Evolutionary conservation across 208 protist genomes (phyloP).

Genomic region (Acanthamoeba lenticulata): DNA sequence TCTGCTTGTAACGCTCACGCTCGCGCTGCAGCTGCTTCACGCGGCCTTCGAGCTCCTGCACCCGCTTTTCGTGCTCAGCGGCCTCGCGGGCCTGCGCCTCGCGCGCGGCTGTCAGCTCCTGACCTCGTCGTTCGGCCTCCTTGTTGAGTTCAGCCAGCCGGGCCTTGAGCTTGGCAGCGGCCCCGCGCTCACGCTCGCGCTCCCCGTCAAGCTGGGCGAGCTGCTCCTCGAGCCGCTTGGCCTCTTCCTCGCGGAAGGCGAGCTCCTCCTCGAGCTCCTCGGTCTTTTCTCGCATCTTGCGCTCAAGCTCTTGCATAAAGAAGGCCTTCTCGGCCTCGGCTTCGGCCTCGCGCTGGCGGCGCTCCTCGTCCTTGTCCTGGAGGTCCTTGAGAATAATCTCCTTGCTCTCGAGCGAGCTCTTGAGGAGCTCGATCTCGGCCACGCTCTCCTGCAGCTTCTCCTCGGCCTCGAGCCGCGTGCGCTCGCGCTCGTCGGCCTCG

Average conservation of each 20-base stretch:
- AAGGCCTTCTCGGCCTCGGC: not conserved
- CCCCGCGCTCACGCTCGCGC: not conserved
- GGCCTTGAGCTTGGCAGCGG: not conserved
- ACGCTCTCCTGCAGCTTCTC: conserved; percentile 14
- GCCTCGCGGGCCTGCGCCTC: not conserved
- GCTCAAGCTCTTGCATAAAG: not conserved
- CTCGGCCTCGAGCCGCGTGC: not conserved
- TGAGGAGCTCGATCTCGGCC: not conserved
- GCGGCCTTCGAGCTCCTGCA: not conserved
- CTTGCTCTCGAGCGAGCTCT: not conserved
- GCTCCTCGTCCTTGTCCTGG: not conserved
- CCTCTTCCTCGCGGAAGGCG: not conserved
- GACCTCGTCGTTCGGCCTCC: not conserved
- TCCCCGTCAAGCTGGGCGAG: not conserved
- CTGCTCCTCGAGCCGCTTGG: not conserved
- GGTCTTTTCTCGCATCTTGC: not conserved
- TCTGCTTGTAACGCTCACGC: not conserved
- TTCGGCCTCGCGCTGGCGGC: not conserved
- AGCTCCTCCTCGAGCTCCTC: conserved; percentile 18
- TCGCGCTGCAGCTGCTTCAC: not conserved
- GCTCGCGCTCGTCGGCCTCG: too few relatives aligned
- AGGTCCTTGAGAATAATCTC: not conserved
- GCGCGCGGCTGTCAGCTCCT: not conserved
- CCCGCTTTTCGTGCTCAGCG: not conserved
- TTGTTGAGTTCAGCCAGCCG: not conserved